These are phyloP conservation scores for Aspergillus avenaceus DNA, from an alignment of 495 filamentous ascomycete species.

Conservation along the genomic window DNA sequence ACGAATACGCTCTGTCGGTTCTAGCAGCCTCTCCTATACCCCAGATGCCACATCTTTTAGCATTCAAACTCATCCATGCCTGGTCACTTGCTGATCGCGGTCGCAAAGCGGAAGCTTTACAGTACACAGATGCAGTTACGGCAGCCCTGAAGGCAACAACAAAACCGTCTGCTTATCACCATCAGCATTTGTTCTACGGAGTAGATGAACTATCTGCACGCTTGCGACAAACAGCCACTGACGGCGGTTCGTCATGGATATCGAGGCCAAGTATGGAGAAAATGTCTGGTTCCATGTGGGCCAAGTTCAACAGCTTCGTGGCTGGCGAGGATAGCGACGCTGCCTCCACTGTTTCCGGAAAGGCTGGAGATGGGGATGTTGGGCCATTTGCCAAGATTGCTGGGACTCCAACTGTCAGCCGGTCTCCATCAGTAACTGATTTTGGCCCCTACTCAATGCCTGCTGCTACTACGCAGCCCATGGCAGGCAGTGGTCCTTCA, in stretches of 20 bases:
- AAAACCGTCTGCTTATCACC: slow-evolving; percentile 77
- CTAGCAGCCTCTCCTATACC: slow-evolving; percentile 52
- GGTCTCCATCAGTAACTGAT: slow-evolving; percentile 70
- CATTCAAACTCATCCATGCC: slow-evolving; percentile 87
- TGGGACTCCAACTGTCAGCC: slow-evolving; percentile 78
- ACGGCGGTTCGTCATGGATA: slow-evolving; percentile 70
- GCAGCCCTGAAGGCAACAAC: slow-evolving; percentile 78
- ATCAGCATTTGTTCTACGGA: slow-evolving; percentile 63
- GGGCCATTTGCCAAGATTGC: slow-evolving; percentile 81
- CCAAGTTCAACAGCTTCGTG: slow-evolving; percentile 90
- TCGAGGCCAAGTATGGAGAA: slow-evolving; percentile 93
- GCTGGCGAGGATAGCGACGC: slow-evolving; percentile 79
- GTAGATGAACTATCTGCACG: slow-evolving; percentile 82
- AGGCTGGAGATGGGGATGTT: slow-evolving; percentile 51
- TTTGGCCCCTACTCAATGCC: slow-evolving; percentile 52
- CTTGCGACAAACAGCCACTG: slow-evolving; percentile 77
- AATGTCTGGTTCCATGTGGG: slow-evolving; percentile 82
- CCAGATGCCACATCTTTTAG: slow-evolving; percentile 76
- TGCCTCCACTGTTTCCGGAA: slow-evolving; percentile 53
- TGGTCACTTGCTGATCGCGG: slow-evolving; percentile 79
- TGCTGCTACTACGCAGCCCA: slow-evolving; percentile 29
- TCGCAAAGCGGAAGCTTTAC: slow-evolving; percentile 73
- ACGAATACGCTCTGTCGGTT: slow-evolving; percentile 78
- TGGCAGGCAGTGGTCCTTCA: slow-evolving; percentile 45
- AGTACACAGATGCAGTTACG: slow-evolving; percentile 85